These are phyloP conservation scores for Kondoa subrosea DNA, from an alignment of 768 basidiomycete species.

Conservation along the genomic window DNA sequence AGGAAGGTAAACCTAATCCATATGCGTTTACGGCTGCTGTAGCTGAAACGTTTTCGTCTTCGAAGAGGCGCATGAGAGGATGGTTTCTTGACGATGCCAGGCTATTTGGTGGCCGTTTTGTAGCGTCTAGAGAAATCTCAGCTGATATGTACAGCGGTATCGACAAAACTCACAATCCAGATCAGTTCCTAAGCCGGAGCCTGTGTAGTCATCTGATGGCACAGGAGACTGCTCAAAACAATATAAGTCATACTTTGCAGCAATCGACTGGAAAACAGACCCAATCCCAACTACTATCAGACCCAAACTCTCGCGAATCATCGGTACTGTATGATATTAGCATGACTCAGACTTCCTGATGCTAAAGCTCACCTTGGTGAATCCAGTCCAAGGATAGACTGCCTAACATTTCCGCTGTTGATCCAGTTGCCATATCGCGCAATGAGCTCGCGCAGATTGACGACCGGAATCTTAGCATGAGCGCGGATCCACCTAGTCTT, in stretches of 20 bases:
- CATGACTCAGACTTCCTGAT: constrained; percentile 19
- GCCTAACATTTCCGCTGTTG: constrained; percentile 50
- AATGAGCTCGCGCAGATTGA: constrained; percentile 62
- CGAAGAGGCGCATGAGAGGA: constrained; percentile 26
- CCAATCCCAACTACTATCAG: neutral
- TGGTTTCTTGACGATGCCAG: constrained; percentile 12
- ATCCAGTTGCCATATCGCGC: constrained; percentile 58
- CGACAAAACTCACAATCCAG: constrained; percentile 8
- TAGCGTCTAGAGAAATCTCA: constrained; percentile 52
- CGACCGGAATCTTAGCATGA: constrained; percentile 47
- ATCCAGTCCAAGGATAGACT: constrained; percentile 56
- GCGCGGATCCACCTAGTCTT: constrained; percentile 77
- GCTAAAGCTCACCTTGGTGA: constrained; percentile 37
- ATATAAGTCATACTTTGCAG: neutral
- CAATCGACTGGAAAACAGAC: constrained; percentile 1
- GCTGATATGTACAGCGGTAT: constrained; percentile 40
- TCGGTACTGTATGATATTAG: constrained; percentile 23
- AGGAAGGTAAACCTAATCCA: constrained; percentile 9
- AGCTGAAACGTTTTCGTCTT: constrained; percentile 32
- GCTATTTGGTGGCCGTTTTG: constrained; percentile 27
- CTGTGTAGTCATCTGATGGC: constrained; percentile 27
- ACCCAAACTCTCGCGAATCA: constrained; percentile 24
- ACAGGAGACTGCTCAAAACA: constrained; percentile 23
- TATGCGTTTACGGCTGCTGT: constrained; percentile 33
- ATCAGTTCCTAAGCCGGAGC: constrained; percentile 18